Percentiles rank a stretch among this genome's conserved stretches.
Evolutionary conservation across 202 grass and related monocot species (phyloP).

Genomic region (Dendrocalamus latiflorus): DNA sequence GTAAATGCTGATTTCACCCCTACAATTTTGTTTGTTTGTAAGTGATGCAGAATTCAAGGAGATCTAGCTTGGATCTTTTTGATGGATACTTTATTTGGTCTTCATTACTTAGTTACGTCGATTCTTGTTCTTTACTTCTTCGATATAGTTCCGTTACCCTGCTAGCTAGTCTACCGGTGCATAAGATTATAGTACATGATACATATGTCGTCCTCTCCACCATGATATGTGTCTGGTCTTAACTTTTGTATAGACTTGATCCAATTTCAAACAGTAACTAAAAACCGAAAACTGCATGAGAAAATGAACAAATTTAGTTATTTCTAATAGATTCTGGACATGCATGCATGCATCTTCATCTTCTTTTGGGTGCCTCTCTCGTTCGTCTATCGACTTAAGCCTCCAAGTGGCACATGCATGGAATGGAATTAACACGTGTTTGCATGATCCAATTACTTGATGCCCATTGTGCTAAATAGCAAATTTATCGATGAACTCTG

Average conservation of each 20-base stretch:
- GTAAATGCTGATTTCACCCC: slow-evolving; percentile 27
- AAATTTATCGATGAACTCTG: not conserved
- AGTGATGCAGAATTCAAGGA: slow-evolving; percentile 47
- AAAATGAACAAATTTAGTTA: not conserved
- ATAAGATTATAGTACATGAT: slow-evolving; percentile 49
- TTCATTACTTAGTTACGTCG: slow-evolving; percentile 24
- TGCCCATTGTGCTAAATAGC: not conserved
- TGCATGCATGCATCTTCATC: slow-evolving; percentile 4
- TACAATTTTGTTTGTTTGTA: slow-evolving; percentile 16
- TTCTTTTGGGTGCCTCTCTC: not conserved
- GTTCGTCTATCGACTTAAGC: not conserved
- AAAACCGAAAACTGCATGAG: not conserved
- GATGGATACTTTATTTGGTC: slow-evolving; percentile 28
- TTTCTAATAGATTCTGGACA: not conserved
- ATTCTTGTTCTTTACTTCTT: slow-evolving; percentile 36
- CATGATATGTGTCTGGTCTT: not conserved
- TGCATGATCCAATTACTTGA: not conserved
- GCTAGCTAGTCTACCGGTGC: not conserved
- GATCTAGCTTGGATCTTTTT: slow-evolving; percentile 43
- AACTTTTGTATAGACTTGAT: not conserved
- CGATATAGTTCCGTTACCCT: slow-evolving; percentile 31
- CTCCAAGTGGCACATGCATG: not conserved
- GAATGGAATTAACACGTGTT: slow-evolving; percentile 7
- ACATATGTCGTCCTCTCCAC: slow-evolving; percentile 1
- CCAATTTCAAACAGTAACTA: not conserved